Percentiles rank a stretch among this genome's conserved stretches.
phyloP scores from a whole-genome alignment of 441 rosid genomes.

The Gossypium schwendimanii region DNA sequence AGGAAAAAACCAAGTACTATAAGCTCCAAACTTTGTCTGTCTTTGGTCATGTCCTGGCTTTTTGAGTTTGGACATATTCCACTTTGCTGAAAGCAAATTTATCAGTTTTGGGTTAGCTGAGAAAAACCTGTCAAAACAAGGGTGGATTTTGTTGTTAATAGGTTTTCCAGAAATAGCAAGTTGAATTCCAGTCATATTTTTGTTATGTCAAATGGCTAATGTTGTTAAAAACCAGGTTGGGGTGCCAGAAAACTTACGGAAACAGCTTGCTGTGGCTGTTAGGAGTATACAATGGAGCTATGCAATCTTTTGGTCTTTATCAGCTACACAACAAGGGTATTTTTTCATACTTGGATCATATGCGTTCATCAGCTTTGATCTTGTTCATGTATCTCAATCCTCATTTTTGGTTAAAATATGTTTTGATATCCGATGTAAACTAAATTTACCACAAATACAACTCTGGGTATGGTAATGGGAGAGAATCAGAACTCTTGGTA shows the following conservation, averaged over 20 bases:
- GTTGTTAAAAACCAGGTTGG: slow-evolving; percentile 23
- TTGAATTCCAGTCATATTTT: not conserved
- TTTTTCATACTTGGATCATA: not conserved
- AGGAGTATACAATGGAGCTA: slow-evolving; percentile 62
- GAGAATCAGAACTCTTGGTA: not conserved
- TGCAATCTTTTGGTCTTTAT: slow-evolving; percentile 56
- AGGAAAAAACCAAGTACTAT: not conserved
- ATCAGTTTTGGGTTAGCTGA: not conserved
- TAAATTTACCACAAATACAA: not conserved
- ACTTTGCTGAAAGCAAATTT: not conserved
- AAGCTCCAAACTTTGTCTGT: not conserved
- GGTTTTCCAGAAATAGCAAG: not conserved
- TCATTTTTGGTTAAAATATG: slow-evolving; percentile 11
- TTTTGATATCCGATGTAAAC: not conserved
- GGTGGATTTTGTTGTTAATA: not conserved
- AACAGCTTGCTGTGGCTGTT: slow-evolving; percentile 47
- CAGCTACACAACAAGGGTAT: slow-evolving; percentile 45
- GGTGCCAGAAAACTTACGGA: slow-evolving; percentile 31
- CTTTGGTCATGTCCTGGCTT: not conserved
- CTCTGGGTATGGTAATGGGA: not conserved
- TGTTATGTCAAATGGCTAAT: slow-evolving; percentile 39
- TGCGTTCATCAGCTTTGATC: not conserved
- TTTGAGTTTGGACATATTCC: not conserved
- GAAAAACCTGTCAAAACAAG: not conserved
- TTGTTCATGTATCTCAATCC: slow-evolving; percentile 7